Conservation (phyloP, 1,284 basidiomycete species). For the Cutaneotrichosporon sp. region DNA sequence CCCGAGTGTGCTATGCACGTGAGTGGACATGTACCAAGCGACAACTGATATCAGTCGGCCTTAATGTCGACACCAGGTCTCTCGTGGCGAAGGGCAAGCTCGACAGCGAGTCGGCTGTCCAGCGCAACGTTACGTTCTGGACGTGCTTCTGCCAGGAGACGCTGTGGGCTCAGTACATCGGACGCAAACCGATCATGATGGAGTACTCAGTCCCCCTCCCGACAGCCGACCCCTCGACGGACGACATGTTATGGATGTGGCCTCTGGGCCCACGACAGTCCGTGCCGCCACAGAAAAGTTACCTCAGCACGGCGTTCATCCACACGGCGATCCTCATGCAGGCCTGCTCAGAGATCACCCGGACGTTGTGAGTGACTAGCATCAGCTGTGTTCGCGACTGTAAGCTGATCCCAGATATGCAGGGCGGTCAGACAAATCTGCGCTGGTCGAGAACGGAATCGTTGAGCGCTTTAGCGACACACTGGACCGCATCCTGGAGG, state of each 20-base stretch:
- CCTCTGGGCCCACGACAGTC: constrained; percentile 12
- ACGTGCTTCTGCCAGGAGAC: constrained; percentile 36
- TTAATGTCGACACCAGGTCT: constrained; percentile 28
- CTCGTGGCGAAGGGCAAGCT: constrained; percentile 29
- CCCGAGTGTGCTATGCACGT: constrained; percentile 30
- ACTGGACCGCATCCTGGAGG: constrained; percentile 64
- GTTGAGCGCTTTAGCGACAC: constrained; percentile 32
- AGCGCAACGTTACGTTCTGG: constrained; percentile 38
- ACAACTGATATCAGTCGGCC: constrained; percentile 25
- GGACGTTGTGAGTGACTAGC: constrained; percentile 1
- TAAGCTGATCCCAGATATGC: constrained; percentile 12
- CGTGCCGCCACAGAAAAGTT: constrained; percentile 13
- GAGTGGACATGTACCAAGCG: too few species aligned
- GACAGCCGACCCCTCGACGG: constrained; percentile 24
- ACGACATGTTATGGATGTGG: constrained; percentile 30
- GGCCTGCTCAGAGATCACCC: constrained; percentile 14
- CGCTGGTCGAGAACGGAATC: constrained; percentile 13
- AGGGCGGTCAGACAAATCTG: constrained; percentile 10
- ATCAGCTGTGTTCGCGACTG: too few species aligned
- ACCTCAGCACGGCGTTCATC: constrained; percentile 18
- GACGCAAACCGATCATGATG: constrained; percentile 27
- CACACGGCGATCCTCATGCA: constrained; percentile 16
- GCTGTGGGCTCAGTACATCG: constrained; percentile 38
- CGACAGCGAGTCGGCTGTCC: constrained; percentile 17
- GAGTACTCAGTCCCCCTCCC: constrained; percentile 31